phyloP scores from a whole-genome alignment of 1,139 yeast species.

The Candida pseudocylindracea region DNA sequence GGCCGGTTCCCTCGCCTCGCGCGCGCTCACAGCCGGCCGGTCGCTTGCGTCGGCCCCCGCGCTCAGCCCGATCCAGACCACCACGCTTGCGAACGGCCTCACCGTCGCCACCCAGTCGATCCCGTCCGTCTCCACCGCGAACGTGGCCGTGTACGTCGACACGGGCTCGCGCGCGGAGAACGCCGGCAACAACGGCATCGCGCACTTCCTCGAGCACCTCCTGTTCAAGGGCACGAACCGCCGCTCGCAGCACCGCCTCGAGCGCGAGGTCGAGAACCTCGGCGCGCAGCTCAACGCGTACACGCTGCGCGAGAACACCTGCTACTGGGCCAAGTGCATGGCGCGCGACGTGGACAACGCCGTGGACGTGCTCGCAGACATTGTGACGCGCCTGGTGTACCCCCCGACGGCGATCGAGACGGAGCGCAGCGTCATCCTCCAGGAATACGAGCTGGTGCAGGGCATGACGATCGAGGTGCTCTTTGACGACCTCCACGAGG shows the following conservation, averaged over 20 bases:
- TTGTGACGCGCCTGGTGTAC: conserved; percentile 65
- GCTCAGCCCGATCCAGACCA: conserved; percentile 11
- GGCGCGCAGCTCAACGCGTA: conserved; percentile 96
- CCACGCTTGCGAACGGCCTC: conserved; percentile 60
- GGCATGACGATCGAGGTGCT: conserved; percentile 97
- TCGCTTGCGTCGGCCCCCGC: too few relatives aligned
- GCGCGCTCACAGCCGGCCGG: too few relatives aligned
- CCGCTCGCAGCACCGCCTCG: conserved; percentile 69
- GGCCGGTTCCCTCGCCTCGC: too few relatives aligned
- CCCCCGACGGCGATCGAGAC: conserved; percentile 77
- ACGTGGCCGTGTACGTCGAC: conserved; percentile 94
- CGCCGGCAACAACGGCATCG: conserved; percentile 72
- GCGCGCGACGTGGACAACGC: conserved; percentile 64
- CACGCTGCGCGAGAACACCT: conserved; percentile 93
- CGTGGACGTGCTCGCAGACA: conserved; percentile 75
- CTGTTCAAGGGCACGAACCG: conserved; percentile 85
- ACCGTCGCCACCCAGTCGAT: conserved; percentile 82
- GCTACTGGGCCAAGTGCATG: conserved; percentile 80
- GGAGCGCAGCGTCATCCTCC: conserved; percentile 86
- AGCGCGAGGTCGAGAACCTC: conserved; percentile 82
- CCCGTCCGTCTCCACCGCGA: conserved; percentile 84
- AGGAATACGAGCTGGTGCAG: conserved; percentile 95
- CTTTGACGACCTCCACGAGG: conserved; percentile 88
- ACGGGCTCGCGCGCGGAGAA: conserved; percentile 97
- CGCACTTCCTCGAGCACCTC: conserved; percentile 88